phyloP scores from a whole-genome alignment of 2,329 filamentous ascomycete genomes.

The Talaromyces sp. region DNA sequence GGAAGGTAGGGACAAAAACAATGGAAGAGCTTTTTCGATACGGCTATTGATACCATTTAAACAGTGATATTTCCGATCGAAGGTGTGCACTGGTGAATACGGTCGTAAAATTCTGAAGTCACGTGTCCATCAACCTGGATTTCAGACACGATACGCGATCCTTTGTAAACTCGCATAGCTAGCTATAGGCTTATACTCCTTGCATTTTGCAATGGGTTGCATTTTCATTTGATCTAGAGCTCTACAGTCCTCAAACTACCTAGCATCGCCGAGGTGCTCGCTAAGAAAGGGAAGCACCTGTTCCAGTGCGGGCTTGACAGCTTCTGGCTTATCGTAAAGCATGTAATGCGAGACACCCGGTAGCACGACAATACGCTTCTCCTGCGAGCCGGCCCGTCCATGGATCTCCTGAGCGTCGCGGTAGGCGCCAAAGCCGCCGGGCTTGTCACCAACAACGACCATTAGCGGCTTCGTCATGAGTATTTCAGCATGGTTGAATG shows the following conservation, averaged over 20 bases:
- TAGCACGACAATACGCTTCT: constrained; percentile 14
- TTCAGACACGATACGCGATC: too few species aligned
- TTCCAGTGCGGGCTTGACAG: not conserved
- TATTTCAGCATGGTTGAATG: not conserved
- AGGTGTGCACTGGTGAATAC: too few species aligned
- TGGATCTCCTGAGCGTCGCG: constrained; percentile 23
- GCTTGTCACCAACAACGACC: constrained; percentile 16
- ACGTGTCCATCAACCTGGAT: too few species aligned
- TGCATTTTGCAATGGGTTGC: too few species aligned
- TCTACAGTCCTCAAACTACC: not conserved
- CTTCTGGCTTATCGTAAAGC: not conserved
- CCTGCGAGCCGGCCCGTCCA: constrained; percentile 21
- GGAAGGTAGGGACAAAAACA: too few species aligned
- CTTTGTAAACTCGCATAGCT: too few species aligned
- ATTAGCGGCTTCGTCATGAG: not conserved
- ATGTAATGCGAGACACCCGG: not conserved
- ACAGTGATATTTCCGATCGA: too few species aligned
- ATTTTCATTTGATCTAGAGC: too few species aligned
- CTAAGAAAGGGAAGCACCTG: not conserved
- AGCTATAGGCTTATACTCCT: too few species aligned
- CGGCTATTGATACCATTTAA: too few species aligned
- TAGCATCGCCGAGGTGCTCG: not conserved
- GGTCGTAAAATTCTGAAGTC: too few species aligned
- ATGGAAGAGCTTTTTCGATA: too few species aligned
- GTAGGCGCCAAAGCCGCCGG: constrained; percentile 22